Conservation (phyloP, 345 rosid genomes). For the Eutrema yunnanense region DNA sequence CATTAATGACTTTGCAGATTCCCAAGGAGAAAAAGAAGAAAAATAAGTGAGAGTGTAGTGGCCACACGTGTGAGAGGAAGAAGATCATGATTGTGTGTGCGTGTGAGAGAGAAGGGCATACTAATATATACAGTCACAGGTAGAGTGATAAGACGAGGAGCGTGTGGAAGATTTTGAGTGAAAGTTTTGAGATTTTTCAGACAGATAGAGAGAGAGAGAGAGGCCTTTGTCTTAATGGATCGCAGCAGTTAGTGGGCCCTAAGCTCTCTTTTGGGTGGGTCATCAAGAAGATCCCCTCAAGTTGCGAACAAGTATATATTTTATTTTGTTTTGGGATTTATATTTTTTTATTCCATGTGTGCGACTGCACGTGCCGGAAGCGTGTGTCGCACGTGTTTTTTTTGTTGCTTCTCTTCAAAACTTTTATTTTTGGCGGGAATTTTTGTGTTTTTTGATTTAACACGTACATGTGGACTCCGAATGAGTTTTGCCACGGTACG, state of each 20-base stretch:
- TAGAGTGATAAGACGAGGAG: constrained; percentile 24
- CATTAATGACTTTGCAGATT: constrained; percentile 64
- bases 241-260: constrained; percentile 22
- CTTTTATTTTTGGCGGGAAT: constrained; percentile 31
- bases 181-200: neutral
- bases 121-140: neutral
- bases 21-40: constrained; percentile 55
- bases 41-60: neutral
- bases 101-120: constrained; percentile 7
- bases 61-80: constrained; percentile 19
- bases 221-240: constrained; percentile 24
- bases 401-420: constrained; percentile 13
- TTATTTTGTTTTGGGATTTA: neutral
- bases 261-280: neutral
- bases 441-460: constrained; percentile 12
- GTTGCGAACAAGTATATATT: neutral
- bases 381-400: constrained; percentile 31
- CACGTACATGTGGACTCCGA: constrained; percentile 12
- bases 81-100: constrained; percentile 4
- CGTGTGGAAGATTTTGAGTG: constrained; percentile 19
- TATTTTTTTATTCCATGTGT: constrained; percentile 8
- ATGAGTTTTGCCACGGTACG: constrained; percentile 7
- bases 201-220: neutral
- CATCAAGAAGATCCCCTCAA: neutral
- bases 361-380: constrained; percentile 27